Percentiles rank a stretch among this genome's conserved stretches.
phyloP scores from a whole-genome alignment of 2,329 filamentous ascomycete genomes.

The Knufia petricola region DNA sequence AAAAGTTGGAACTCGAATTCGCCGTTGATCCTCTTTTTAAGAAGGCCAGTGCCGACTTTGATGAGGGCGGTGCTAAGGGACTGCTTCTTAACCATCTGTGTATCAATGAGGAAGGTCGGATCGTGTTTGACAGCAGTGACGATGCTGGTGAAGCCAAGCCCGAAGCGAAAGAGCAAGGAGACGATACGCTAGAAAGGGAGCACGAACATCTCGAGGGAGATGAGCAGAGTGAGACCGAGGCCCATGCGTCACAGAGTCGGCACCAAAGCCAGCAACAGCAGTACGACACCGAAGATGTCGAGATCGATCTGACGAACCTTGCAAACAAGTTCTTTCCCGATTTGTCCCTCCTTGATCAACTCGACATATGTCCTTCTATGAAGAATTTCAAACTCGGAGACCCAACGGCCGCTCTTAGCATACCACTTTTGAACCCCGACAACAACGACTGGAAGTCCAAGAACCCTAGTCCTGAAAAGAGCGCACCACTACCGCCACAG shows the following conservation, averaged over 20 bases:
- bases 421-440: constrained; percentile 86
- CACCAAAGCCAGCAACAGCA: constrained; percentile 23
- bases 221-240: constrained; percentile 14
- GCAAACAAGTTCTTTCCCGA: constrained; percentile 79
- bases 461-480: constrained; percentile 47
- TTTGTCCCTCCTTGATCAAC: constrained; percentile 62
- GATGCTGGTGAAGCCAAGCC: constrained; percentile 51
- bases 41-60: constrained; percentile 95
- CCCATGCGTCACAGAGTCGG: constrained; percentile 28
- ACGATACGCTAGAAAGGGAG: constrained; percentile 38
- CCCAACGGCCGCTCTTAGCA: constrained; percentile 71
- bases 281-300: constrained; percentile 29
- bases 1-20: constrained; percentile 96
- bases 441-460: constrained; percentile 59
- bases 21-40: constrained; percentile 98
- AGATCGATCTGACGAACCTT: constrained; percentile 68
- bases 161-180: constrained; percentile 25
- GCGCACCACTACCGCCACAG: constrained; percentile 12
- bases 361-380: constrained; percentile 89
- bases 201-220: constrained; percentile 28
- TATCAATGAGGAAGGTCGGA: constrained; percentile 82
- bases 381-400: constrained; percentile 90
- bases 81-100: constrained; percentile 91
- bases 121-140: constrained; percentile 97
- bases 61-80: constrained; percentile 94